These are phyloP conservation scores for Ophiocordyceps camponoti-leonardi DNA, from an alignment of 2,329 filamentous ascomycete species.

Conservation along the genomic window DNA sequence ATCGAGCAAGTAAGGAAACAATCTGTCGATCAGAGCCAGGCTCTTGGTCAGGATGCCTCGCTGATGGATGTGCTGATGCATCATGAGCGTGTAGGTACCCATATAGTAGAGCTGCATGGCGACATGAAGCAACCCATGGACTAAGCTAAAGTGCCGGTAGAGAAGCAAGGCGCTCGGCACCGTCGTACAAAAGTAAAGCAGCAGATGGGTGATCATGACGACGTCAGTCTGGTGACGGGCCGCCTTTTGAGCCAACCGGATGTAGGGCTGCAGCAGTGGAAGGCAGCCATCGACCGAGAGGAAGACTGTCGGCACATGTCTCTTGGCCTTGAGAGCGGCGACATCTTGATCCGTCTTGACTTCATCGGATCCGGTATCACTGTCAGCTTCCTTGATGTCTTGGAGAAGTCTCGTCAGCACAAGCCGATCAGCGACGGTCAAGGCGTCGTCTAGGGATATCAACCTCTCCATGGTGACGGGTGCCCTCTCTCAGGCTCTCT, in stretches of 20 bases:
- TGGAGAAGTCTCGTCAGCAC: constrained; percentile 21
- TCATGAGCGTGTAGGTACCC: constrained; percentile 63
- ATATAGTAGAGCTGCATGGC: constrained; percentile 51
- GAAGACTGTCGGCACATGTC: constrained; percentile 28
- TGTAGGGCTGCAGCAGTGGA: constrained; percentile 40
- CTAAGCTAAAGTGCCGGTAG: constrained; percentile 47
- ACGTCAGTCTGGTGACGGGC: constrained; percentile 56
- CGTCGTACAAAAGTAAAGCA: constrained; percentile 53
- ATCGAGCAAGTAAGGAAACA: constrained; percentile 58
- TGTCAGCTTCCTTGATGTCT: constrained; percentile 13
- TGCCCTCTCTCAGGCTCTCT: neutral
- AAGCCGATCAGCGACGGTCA: constrained; percentile 23
- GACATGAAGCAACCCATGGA: constrained; percentile 49
- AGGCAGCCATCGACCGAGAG: constrained; percentile 21
- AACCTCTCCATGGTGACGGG: constrained; percentile 6
- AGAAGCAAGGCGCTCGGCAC: constrained; percentile 51
- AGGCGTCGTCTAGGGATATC: constrained; percentile 19
- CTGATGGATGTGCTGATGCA: constrained; percentile 73
- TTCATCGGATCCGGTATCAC: neutral
- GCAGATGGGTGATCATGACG: constrained; percentile 59
- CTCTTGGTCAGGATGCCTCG: constrained; percentile 45
- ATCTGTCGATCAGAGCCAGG: constrained; percentile 37
- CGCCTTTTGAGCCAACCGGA: constrained; percentile 32
- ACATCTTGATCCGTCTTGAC: constrained; percentile 7
- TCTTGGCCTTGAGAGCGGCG: constrained; percentile 20